phyloP scores from a whole-genome alignment of 257 asterid species.

The Rhazya stricta region DNA sequence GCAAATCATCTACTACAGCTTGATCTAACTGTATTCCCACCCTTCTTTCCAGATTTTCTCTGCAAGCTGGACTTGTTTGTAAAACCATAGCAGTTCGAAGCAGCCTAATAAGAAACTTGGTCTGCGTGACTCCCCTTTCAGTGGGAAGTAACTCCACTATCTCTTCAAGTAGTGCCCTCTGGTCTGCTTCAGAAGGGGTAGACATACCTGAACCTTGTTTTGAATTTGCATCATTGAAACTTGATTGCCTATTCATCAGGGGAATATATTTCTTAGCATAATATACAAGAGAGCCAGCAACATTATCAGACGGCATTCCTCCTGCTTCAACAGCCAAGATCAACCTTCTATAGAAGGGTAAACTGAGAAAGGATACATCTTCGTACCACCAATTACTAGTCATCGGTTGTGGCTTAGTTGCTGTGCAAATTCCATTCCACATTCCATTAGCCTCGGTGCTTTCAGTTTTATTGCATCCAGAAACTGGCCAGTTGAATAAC shows the following conservation, averaged over 20 bases:
- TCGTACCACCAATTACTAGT: constrained; percentile 87
- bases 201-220: constrained; percentile 45
- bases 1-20: constrained; percentile 61
- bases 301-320: constrained; percentile 56
- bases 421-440: constrained; percentile 64
- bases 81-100: constrained; percentile 64
- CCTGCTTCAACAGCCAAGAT: constrained; percentile 63
- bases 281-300: constrained; percentile 66
- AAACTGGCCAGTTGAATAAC: constrained; percentile 49
- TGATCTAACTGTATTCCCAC: constrained; percentile 76
- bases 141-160: constrained; percentile 62
- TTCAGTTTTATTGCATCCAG: constrained; percentile 31
- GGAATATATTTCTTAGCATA: constrained; percentile 82
- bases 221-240: constrained; percentile 49
- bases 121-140: constrained; percentile 56
- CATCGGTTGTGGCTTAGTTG: constrained; percentile 12
- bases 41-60: constrained; percentile 67
- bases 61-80: constrained; percentile 55
- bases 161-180: constrained; percentile 70
- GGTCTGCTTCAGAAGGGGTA: constrained; percentile 76
- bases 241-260: constrained; percentile 64
- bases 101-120: constrained; percentile 68
- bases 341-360: constrained; percentile 58
- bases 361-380: constrained; percentile 71
- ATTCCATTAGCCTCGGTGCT: constrained; percentile 18